Percentiles rank a stretch among this genome's conserved stretches.
Evolutionary conservation across 1,139 yeast species (phyloP).

Genomic region (Nakaseomyces kungkrabaensis): DNA sequence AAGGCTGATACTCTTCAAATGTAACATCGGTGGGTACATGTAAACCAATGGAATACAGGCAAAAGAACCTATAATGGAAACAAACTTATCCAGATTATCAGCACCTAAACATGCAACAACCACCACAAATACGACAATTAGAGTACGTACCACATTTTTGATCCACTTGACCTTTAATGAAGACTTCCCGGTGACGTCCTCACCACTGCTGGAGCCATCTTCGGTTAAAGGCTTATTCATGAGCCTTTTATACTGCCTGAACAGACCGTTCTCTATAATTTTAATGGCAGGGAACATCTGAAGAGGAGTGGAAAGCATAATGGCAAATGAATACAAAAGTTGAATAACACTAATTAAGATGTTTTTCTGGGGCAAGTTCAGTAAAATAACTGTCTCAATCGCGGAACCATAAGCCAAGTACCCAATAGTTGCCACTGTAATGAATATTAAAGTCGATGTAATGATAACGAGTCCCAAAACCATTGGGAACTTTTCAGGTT

Average conservation of each 20-base stretch:
- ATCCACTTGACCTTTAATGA: conserved; percentile 51
- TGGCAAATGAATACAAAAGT: conserved; percentile 61
- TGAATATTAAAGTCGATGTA: conserved; percentile 50
- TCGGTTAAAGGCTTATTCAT: conserved; percentile 5
- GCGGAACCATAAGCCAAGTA: conserved; percentile 59
- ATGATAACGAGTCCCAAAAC: conserved; percentile 52
- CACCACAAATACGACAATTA: conserved; percentile 45
- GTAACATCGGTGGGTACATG: conserved; percentile 73
- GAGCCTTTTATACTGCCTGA: conserved; percentile 32
- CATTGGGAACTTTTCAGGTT: conserved; percentile 61
- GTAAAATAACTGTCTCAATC: conserved; percentile 57
- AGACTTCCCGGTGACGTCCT: conserved; percentile 37
- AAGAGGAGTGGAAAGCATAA: conserved; percentile 63
- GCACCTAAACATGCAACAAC: conserved; percentile 53
- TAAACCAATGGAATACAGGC: conserved; percentile 78
- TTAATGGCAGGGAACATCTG: conserved; percentile 71
- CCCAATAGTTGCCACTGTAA: conserved; percentile 55
- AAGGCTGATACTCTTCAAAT: conserved; percentile 34
- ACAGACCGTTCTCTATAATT: conserved; percentile 54
- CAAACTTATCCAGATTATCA: conserved; percentile 56
- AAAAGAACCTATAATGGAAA: conserved; percentile 69
- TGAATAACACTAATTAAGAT: conserved; percentile 57
- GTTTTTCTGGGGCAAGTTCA: conserved; percentile 58
- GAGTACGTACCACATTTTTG: conserved; percentile 48
- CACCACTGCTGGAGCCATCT: background rate